Percentiles rank a stretch among this genome's conserved stretches.
Conservation (phyloP, 805 yeast genomes). For the Pichia sporocuriosa region DNA sequence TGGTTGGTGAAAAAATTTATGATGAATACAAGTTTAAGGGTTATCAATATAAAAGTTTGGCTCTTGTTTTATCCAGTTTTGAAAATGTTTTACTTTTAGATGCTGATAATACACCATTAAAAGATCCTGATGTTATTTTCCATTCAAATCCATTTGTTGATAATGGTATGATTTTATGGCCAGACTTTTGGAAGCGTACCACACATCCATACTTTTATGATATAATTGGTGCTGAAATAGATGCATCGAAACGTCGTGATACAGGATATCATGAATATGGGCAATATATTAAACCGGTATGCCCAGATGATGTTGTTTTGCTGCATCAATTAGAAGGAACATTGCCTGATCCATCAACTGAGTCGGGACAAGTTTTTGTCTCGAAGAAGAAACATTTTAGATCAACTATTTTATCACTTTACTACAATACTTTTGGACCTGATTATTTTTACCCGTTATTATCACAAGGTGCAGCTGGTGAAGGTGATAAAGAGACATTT, state of each 20-base stretch:
- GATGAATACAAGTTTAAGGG: conserved; percentile 41
- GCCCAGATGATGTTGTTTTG: conserved; percentile 32
- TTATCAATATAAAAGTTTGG: conserved; percentile 17
- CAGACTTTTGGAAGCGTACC: conserved; percentile 63
- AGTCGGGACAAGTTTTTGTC: conserved; percentile 58
- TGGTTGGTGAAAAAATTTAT: conserved; percentile 52
- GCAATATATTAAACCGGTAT: conserved; percentile 42
- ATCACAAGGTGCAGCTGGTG: conserved; percentile 43
- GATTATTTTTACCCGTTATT: conserved; percentile 47
- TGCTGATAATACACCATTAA: conserved; percentile 37
- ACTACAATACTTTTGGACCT: conserved; percentile 58
- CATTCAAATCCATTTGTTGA: conserved; percentile 36
- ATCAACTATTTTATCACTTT: conserved; percentile 47
- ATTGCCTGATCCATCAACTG: conserved; percentile 58
- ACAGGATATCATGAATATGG: conserved; percentile 8
- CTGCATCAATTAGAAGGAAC: conserved; percentile 55
- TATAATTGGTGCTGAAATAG: conserved; percentile 35
- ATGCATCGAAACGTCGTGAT: conserved; percentile 13
- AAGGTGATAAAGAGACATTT: conserved; percentile 57
- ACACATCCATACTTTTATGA: conserved; percentile 54
- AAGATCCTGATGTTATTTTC: conserved; percentile 29
- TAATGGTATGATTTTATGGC: conserved; percentile 58
- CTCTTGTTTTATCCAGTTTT: conserved; percentile 38
- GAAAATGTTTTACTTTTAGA: conserved; percentile 37
- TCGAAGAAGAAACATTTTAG: conserved; percentile 49